Base-by-base conservation (phyloP, 1,139 yeast genomes). In the Suhomyces coccinellae region DNA sequence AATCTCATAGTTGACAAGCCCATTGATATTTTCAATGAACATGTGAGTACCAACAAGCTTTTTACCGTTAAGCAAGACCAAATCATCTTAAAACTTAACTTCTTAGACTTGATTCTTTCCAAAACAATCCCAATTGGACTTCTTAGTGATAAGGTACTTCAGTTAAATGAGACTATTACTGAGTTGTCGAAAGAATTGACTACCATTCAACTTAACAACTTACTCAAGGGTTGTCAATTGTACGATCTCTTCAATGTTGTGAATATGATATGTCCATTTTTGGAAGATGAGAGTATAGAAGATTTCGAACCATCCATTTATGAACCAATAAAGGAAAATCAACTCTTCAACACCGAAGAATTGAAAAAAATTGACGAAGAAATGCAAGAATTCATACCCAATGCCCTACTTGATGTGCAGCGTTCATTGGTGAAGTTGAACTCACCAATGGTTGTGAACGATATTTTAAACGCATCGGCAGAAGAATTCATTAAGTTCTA, bases 231-330 rank as follows among this genome's bases (percentile, higher is more conserved):
- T 28, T 75, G 86, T 30, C 76, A 78, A 0, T 61, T 85, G 31
- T 68, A 66, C 22, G 80, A 84, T 45, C 80, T 78, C 52, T 81
- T 73, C 58, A 85, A 84, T 55, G 65, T 85, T 40, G 68, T 83
- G 43, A 82, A 83, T 54, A 82, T 85, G 86, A 83, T 85, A n/a
- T 81, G 80, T 59, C 85, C 87, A 13, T 65, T 83, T 17, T 77
- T 80, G 46, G 82, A 77, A 38, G 43, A 43, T 9, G 48, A 41
- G 17, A 78, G 69, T 44, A 37, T 37, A 4, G 45, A 41, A 10
- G 77, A 70, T 44, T 79, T 79, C 51, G 83, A 79, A 33, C 72
- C 74, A 4, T 63, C 76, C 15, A 72, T 84, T 55, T 86, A 85
- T 59, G 71, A 80, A 47, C 86, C 91, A 0, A 75, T 84, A 11